Base-by-base conservation (phyloP, 169 alveolate species). In the Pseudocohnilembus persalinus region DNA sequence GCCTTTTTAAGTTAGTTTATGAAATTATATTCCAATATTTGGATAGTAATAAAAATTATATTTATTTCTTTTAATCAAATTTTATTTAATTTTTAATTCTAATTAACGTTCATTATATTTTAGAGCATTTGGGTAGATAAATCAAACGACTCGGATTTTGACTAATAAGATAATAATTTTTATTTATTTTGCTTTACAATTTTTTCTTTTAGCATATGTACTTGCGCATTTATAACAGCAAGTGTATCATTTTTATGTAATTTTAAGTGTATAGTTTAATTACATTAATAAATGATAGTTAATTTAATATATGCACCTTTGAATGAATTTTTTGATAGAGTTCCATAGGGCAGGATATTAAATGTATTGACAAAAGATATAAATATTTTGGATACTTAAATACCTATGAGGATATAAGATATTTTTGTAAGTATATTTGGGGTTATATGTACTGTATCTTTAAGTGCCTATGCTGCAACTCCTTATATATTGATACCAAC, bases 341-440 rank as follows among this genome's bases (percentile, higher is more conserved):
- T 85, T 1, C 89, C 89, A 29, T 35, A 73, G 33, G 89, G 89
- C 15, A 81, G 84, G 73, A 73, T 85, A 27, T 64, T 85, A 65
- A 85, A 85, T 85, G 31, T 85, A 78, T 75, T 85, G 16, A 68
- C 89, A n/a, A 85, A 85, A 85, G 89, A 85, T 74, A 49, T 74
- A 29, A 31, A 74, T 30, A 82, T 79, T 24, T 27, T 85, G n/a
- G 89, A 85, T 35, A 28, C 75, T 26, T 85, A 85, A 31, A 26
- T 85, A 27, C 65, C 65, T 73, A 78, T 75, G 75, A 77, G 72
- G 0, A 73, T 79, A n/a, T 64, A 65, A n/a, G 65, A 20, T 27
- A 72, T 35, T 29, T 73, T 73, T 25, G 85, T 68, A 0, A 29
- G 33, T 73, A 29, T 79, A 72, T 79, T 74, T 1, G 65, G 35